Conservation (phyloP, 1,139 yeast species). For the Diutina neorugosa region DNA sequence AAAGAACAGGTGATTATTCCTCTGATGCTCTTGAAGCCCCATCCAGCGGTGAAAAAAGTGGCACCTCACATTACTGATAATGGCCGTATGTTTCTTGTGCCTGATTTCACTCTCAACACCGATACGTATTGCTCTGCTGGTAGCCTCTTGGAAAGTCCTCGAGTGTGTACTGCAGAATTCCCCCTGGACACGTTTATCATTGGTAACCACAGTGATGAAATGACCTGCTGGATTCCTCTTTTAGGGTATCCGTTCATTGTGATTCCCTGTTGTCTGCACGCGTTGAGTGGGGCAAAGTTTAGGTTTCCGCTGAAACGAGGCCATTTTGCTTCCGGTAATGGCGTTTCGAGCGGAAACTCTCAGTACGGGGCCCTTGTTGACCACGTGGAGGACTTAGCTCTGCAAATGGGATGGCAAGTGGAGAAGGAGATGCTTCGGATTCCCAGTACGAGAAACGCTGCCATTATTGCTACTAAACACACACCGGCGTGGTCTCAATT, state of each 20-base stretch:
- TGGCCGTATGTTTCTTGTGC: conserved; percentile 47
- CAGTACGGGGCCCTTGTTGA: conserved; percentile 78
- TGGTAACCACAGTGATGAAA: conserved; percentile 92
- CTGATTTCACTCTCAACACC: conserved; percentile 8
- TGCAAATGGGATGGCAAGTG: conserved; percentile 67
- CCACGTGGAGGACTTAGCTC: conserved; percentile 63
- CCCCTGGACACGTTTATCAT: conserved; percentile 66
- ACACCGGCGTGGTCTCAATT: conserved; percentile 10
- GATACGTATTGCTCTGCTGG: conserved; percentile 31
- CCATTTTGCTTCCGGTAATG: neutral
- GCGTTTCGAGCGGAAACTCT: conserved; percentile 18
- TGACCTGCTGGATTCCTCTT: conserved; percentile 92
- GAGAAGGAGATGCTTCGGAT: conserved; percentile 83
- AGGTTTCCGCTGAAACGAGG: conserved; percentile 23
- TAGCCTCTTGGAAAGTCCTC: conserved; percentile 40
- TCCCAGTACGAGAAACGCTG: conserved; percentile 91
- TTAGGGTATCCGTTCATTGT: conserved; percentile 80
- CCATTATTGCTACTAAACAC: conserved; percentile 54
- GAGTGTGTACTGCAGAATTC: conserved; percentile 52
- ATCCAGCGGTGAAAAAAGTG: conserved; percentile 41
- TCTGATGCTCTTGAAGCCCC: conserved; percentile 52
- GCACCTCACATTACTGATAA: conserved; percentile 47
- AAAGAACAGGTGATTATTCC: conserved; percentile 78
- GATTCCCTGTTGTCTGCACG: conserved; percentile 92
- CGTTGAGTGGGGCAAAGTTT: conserved; percentile 61